Base-by-base conservation (phyloP, 495 filamentous ascomycete genomes). In the Xylaria longipes region DNA sequence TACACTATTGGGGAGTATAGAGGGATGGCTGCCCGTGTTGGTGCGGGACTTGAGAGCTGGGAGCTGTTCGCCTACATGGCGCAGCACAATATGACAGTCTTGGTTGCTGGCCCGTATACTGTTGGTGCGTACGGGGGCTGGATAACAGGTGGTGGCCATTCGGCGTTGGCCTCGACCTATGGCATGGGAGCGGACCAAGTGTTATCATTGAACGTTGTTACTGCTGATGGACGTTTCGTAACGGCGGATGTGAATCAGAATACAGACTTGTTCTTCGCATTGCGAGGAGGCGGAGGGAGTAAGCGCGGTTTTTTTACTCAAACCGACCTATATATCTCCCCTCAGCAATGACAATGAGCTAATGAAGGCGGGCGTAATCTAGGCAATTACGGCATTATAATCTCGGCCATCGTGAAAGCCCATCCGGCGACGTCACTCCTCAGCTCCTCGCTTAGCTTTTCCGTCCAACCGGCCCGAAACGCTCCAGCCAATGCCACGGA, bases 251-350 rank as follows among this genome's bases (percentile, higher is more conserved):
- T 83, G 15, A 68, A 80, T 7, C 80, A 79, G 27, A 82, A 91
- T 62, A 74, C 82, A 0, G 90, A 91, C 35, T 78, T 91, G 11
- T 92, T 89, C 81, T 91, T 83, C 84, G 90, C 90, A 5, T 78
- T 91, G 3, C 81, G 85, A 31, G 90, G 89, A 8, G 87, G 88
- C 5, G 89, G 89, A 3, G 85, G 82, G 11, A 85, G 87, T 85
- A 62, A 60, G 66, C 22, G 8, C 11, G 35, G 25, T 22, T 43
- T 29, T 29, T 20, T 14, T 31, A 25, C 17, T 54, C 12, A 3
- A 7, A 45, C 9, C 41, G 1, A 8, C 46, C 15, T 7, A 4
- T 27, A 12, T 6, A 22, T 22, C 35, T 22, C 22, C 11, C 58
- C 41, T 43, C n/a, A 8, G 50, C 15, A 56, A 50, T 12, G 9